A percentile compares a stretch with the other conserved stretches of the same genome.
These are phyloP conservation scores for Rhodotorula taiwanensis DNA, from an alignment of 768 basidiomycete species.

Conservation along the genomic window DNA sequence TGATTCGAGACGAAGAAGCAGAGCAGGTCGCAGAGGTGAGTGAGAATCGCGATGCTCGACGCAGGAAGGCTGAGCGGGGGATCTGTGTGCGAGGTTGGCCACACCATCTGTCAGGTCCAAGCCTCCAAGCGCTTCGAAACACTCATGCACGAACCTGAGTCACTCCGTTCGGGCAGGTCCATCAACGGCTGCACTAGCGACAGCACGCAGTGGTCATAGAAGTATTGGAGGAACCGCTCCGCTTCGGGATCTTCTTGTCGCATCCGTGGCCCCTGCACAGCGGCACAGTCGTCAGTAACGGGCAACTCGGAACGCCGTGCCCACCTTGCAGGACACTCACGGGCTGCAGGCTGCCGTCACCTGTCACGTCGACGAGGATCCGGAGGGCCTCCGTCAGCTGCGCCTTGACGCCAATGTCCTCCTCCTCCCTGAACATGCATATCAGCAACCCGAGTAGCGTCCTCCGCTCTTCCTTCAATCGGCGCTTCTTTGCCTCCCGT, in stretches of 20 bases:
- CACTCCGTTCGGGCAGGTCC: constrained; percentile 49
- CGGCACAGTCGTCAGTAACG: constrained; percentile 28
- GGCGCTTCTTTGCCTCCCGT: constrained; percentile 45
- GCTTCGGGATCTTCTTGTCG: constrained; percentile 62
- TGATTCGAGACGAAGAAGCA: constrained; percentile 84
- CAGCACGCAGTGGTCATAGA: constrained; percentile 77
- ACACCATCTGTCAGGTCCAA: too few species aligned
- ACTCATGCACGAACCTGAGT: neutral
- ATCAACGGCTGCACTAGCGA: constrained; percentile 71
- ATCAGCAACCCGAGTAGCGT: constrained; percentile 66
- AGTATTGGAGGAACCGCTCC: constrained; percentile 85
- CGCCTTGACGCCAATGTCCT: constrained; percentile 78
- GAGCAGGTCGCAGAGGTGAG: constrained; percentile 84
- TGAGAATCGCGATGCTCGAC: constrained; percentile 59
- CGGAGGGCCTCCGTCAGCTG: constrained; percentile 82
- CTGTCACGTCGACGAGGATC: constrained; percentile 71
- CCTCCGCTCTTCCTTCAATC: constrained; percentile 43
- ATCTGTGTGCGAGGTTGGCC: neutral
- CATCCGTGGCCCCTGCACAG: constrained; percentile 42
- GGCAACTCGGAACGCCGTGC: neutral
- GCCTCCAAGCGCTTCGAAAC: too few species aligned
- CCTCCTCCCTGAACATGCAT: constrained; percentile 66
- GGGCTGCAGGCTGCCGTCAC: constrained; percentile 43
- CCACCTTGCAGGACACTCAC: constrained; percentile 19
- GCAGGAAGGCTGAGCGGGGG: constrained; percentile 49